These are phyloP conservation scores for Ziziphus jujuba DNA, from an alignment of 306 rosid genomes.

Conservation along the genomic window DNA sequence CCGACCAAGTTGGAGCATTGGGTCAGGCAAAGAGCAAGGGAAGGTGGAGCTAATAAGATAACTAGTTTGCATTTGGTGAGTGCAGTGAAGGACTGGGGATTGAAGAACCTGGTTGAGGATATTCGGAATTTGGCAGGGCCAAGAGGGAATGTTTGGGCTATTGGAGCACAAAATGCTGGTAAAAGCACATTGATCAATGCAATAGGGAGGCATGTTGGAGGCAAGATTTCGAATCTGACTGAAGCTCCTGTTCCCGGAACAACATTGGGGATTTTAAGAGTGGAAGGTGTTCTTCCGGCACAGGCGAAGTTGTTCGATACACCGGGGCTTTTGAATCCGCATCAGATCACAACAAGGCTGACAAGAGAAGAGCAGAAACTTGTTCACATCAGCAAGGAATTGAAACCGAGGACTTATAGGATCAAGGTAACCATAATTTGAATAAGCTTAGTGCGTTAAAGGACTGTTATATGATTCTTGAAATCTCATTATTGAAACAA, in stretches of 20 bases:
- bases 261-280: conserved; percentile 88
- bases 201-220: conserved; percentile 59
- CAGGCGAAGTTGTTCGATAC: conserved; percentile 90
- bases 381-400: conserved; percentile 80
- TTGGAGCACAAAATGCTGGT: conserved; percentile 97
- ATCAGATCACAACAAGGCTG: conserved; percentile 83
- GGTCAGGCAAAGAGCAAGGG: conserved; percentile 90
- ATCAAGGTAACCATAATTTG: conserved; percentile 62
- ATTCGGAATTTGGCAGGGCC: conserved; percentile 65
- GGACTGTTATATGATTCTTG: neutral
- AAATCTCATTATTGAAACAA: neutral
- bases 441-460: neutral
- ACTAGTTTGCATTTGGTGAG: conserved; percentile 95
- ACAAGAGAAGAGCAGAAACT: conserved; percentile 83
- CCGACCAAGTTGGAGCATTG: conserved; percentile 82
- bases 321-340: conserved; percentile 88
- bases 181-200: conserved; percentile 87
- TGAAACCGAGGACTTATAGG: conserved; percentile 92
- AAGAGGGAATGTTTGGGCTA: conserved; percentile 89
- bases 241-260: conserved; percentile 97
- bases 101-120: conserved; percentile 73
- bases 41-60: conserved; percentile 73
- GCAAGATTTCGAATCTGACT: conserved; percentile 71
- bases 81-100: conserved; percentile 77
- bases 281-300: conserved; percentile 81